These are phyloP conservation scores for Nemania sp. DNA, from an alignment of 2,329 filamentous ascomycete species.

Conservation along the genomic window DNA sequence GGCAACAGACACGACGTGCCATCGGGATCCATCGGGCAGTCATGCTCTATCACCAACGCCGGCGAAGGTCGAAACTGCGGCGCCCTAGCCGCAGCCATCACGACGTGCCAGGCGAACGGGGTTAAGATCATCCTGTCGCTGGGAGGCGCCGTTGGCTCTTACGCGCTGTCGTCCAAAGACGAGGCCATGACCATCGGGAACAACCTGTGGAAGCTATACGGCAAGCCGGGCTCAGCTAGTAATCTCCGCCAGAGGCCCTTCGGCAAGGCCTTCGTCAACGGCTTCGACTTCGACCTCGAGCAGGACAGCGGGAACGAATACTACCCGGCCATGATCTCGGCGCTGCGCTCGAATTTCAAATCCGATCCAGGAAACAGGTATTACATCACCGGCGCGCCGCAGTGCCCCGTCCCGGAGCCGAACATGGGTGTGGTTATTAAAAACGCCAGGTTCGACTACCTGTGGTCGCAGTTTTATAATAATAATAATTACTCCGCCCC, in stretches of 20 bases:
- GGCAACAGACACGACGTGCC: conserved; percentile 44
- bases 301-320: conserved; percentile 43
- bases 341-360: conserved; percentile 42
- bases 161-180: conserved; percentile 41
- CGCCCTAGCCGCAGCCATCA: conserved; percentile 46
- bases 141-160: conserved; percentile 47
- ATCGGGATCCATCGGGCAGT: conserved; percentile 47
- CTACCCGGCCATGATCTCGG: conserved; percentile 41
- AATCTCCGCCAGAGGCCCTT: conserved; percentile 47
- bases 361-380: conserved; percentile 43
- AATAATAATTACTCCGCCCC: conserved; percentile 43
- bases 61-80: conserved; percentile 46
- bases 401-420: conserved; percentile 51
- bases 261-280: conserved; percentile 48
- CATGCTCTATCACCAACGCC: conserved; percentile 43
- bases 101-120: conserved; percentile 45
- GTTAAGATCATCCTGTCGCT: conserved; percentile 53
- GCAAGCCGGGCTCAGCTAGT: conserved; percentile 40
- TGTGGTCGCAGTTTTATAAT: conserved; percentile 56
- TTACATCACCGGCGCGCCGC: conserved; percentile 54
- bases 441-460: conserved; percentile 46
- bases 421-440: conserved; percentile 47
- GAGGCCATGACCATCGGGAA: conserved; percentile 48
- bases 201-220: conserved; percentile 52
- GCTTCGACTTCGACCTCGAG: conserved; percentile 41